phyloP scores from a whole-genome alignment of 2,329 filamentous ascomycete species.

The Penicillium sp. region DNA sequence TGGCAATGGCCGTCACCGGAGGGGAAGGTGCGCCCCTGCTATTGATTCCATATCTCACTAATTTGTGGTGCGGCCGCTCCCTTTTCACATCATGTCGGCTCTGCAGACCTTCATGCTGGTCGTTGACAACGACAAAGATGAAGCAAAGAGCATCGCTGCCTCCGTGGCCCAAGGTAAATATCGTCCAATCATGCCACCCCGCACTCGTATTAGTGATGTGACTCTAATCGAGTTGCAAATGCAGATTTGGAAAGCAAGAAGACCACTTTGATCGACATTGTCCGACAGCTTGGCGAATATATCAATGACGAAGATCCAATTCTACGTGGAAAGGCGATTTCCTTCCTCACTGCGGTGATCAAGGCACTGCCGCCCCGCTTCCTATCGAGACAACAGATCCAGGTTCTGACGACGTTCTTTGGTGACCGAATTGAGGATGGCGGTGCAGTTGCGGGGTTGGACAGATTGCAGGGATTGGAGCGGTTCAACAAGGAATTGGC shows the following conservation, averaged over 20 bases:
- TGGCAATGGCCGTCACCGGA: slow-evolving; percentile 9
- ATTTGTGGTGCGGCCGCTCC: slow-evolving; percentile 8
- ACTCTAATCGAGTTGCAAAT: slow-evolving; percentile 11
- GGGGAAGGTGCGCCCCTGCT: neutral
- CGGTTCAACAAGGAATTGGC: slow-evolving; percentile 61
- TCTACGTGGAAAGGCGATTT: slow-evolving; percentile 59
- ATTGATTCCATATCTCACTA: slow-evolving; percentile 1
- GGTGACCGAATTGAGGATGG: slow-evolving; percentile 65
- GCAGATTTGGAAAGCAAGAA: slow-evolving; percentile 61
- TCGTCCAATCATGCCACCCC: slow-evolving; percentile 10
- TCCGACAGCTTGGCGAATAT: slow-evolving; percentile 66
- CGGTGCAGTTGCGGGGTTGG: slow-evolving; percentile 59
- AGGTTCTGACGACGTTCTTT: slow-evolving; percentile 65
- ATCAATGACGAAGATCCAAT: slow-evolving; percentile 65
- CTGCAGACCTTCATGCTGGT: slow-evolving; percentile 51
- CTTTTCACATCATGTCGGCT: slow-evolving; percentile 44
- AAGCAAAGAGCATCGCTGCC: slow-evolving; percentile 47
- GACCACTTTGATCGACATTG: slow-evolving; percentile 61
- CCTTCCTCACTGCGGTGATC: slow-evolving; percentile 46
- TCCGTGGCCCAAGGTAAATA: slow-evolving; percentile 45
- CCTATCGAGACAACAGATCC: slow-evolving; percentile 60
- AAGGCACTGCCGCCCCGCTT: slow-evolving; percentile 54
- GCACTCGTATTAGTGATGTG: slow-evolving; percentile 6
- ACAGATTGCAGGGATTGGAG: slow-evolving; percentile 59
- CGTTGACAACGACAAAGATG: slow-evolving; percentile 48